These are phyloP conservation scores for Chamaenerion angustifolium DNA, from an alignment of 345 rosid genomes.

Conservation along the genomic window DNA sequence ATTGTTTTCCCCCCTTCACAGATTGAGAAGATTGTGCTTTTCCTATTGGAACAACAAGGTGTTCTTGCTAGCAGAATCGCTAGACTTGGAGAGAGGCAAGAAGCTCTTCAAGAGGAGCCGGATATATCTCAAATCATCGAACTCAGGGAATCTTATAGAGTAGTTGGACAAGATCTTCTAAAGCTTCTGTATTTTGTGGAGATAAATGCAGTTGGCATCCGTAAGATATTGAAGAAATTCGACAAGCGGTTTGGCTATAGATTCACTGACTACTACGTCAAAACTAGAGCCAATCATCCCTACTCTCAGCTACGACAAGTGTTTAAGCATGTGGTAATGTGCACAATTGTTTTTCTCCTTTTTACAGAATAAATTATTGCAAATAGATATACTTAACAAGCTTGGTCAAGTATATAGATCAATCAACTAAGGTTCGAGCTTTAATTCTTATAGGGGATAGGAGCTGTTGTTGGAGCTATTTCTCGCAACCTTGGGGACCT, in stretches of 20 bases:
- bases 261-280: slow-evolving; percentile 88
- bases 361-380: not conserved
- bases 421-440: too few species aligned
- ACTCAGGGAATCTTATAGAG: slow-evolving; percentile 64
- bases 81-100: slow-evolving; percentile 51
- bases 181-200: slow-evolving; percentile 81
- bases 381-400: not conserved
- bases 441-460: slow-evolving; percentile 53
- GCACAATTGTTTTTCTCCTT: not conserved
- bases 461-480: slow-evolving; percentile 96
- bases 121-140: slow-evolving; percentile 42
- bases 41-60: slow-evolving; percentile 96
- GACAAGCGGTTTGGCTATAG: slow-evolving; percentile 93
- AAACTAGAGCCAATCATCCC: slow-evolving; percentile 97
- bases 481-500: slow-evolving; percentile 97
- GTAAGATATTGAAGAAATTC: slow-evolving; percentile 92
- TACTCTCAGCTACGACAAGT: slow-evolving; percentile 98
- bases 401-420: too few species aligned
- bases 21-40: slow-evolving; percentile 95
- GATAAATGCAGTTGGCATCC: slow-evolving; percentile 89
- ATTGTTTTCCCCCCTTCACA: slow-evolving; percentile 15
- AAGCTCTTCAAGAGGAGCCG: slow-evolving; percentile 47
- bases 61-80: slow-evolving; percentile 56
- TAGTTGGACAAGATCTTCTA: slow-evolving; percentile 60
- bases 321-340: slow-evolving; percentile 94